Percentiles rank a stretch among this genome's conserved stretches.
Conservation (phyloP, 305 asterid genomes). For the Striga hermonthica region DNA sequence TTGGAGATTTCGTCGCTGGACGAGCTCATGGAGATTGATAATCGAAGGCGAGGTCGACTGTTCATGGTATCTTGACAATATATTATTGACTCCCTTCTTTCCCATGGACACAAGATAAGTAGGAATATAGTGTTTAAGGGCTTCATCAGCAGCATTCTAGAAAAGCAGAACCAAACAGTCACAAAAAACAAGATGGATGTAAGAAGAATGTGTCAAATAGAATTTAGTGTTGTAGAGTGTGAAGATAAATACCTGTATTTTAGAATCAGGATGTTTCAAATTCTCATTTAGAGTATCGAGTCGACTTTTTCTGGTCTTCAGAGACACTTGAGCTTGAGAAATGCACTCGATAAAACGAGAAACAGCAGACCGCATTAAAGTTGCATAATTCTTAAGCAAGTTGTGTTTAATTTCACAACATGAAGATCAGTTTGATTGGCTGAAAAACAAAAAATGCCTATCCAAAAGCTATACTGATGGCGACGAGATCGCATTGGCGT, state of each 20-base stretch:
- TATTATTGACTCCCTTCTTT: conserved; percentile 48
- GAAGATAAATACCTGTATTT: conserved; percentile 66
- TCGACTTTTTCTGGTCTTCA: conserved; percentile 62
- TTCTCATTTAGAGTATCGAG: conserved; percentile 86
- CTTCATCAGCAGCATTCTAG: conserved; percentile 80
- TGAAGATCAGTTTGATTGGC: no score
- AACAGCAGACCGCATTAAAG: conserved; percentile 85
- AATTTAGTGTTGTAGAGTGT: conserved; percentile 9
- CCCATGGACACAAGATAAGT: conserved; percentile 53
- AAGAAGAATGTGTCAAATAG: conserved; percentile 26
- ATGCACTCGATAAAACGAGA: conserved; percentile 90
- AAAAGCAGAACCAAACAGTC: conserved; percentile 31
- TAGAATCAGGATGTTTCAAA: conserved; percentile 87
- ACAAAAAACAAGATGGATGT: conserved; percentile 29
- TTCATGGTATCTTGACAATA: conserved; percentile 64
- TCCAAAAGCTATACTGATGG: no score
- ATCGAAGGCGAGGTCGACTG: no score
- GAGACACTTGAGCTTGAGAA: conserved; percentile 54
- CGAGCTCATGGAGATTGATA: no score
- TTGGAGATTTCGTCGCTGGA: no score
- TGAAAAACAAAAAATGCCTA: no score
- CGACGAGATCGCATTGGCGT: no score
- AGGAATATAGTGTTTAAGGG: conserved; percentile 61
- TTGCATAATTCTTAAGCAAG: no score
- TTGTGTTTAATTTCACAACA: no score